These are phyloP conservation scores for Tetragonia tetragonoides DNA, from an alignment of 148 eudicot species.

Conservation along the genomic window DNA sequence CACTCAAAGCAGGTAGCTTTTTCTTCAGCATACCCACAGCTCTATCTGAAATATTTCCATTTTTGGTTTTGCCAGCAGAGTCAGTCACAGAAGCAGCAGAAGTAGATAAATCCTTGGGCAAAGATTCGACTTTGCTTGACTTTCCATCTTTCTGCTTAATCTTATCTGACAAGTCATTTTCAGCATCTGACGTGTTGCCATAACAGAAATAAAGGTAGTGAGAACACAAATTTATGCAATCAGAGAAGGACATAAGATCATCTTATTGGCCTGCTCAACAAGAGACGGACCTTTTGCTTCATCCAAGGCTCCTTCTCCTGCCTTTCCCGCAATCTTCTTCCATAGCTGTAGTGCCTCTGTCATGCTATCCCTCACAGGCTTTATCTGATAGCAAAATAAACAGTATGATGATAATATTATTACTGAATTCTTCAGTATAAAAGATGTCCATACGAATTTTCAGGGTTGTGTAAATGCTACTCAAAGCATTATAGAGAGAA, in stretches of 20 bases:
- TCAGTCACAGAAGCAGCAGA: conserved; percentile 42
- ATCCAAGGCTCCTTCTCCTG: conserved; percentile 50
- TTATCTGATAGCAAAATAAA: conserved; percentile 49
- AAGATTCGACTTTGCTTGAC: conserved; percentile 36
- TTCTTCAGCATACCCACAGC: conserved; percentile 78
- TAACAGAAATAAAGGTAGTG: conserved; percentile 8
- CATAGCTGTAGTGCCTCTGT: conserved; percentile 84
- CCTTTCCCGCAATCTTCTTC: conserved; percentile 77
- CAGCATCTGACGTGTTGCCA: conserved; percentile 45
- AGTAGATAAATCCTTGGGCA: conserved; percentile 45
- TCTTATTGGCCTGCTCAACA: conserved; percentile 35
- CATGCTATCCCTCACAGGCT: conserved; percentile 96
- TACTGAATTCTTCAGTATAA: not conserved
- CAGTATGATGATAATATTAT: not conserved
- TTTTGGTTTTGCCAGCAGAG: conserved; percentile 45
- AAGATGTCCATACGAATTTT: not conserved
- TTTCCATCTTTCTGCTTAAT: conserved; percentile 34
- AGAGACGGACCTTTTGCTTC: conserved; percentile 46
- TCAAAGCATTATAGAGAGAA: not conserved
- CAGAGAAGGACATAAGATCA: conserved; percentile 14
- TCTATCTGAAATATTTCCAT: conserved; percentile 58
- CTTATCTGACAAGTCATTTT: conserved; percentile 39
- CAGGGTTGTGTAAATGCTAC: too few relatives aligned
- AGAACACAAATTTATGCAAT: conserved; percentile 7
- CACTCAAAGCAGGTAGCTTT: conserved; percentile 70